A percentile compares a stretch with the other conserved stretches of the same genome.
Evolutionary conservation across 306 rosid genomes (phyloP).

Genomic region (Myrica gale): DNA sequence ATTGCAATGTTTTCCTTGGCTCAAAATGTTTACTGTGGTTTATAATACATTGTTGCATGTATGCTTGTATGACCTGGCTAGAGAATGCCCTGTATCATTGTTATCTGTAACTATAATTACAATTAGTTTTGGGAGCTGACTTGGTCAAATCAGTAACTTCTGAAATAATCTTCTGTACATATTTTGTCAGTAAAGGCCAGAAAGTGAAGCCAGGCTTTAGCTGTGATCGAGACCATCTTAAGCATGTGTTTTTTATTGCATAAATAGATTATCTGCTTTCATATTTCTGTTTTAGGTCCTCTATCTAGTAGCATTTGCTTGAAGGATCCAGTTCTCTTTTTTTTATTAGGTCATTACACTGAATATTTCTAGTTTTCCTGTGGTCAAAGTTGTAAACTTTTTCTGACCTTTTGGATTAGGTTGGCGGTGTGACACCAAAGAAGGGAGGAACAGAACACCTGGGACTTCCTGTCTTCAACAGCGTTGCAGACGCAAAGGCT

Average conservation of each 20-base stretch:
- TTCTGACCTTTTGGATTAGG: slow-evolving; percentile 32
- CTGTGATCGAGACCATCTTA: not conserved
- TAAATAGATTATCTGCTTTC: not conserved
- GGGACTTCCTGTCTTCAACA: slow-evolving; percentile 97
- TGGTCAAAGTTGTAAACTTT: not conserved
- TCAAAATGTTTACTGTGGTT: not conserved
- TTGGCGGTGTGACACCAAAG: slow-evolving; percentile 98
- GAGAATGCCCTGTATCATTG: not conserved
- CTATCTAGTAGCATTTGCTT: not conserved
- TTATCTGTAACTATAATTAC: not conserved
- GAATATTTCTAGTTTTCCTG: not conserved
- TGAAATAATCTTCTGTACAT: not conserved
- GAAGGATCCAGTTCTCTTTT: not conserved
- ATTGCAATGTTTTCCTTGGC: not conserved
- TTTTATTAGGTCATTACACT: not conserved
- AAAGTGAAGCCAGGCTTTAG: not conserved
- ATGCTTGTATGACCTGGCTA: not conserved
- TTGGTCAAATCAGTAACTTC: not conserved
- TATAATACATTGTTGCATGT: not conserved
- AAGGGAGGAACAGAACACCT: slow-evolving; percentile 95
- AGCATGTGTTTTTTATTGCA: not conserved
- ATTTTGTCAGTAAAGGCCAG: not conserved
- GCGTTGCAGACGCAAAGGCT: slow-evolving; percentile 91
- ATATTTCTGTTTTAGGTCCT: not conserved
- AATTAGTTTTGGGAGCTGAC: not conserved